Conservation (phyloP, 495 filamentous ascomycete genomes). For the Penicillium silybi region DNA sequence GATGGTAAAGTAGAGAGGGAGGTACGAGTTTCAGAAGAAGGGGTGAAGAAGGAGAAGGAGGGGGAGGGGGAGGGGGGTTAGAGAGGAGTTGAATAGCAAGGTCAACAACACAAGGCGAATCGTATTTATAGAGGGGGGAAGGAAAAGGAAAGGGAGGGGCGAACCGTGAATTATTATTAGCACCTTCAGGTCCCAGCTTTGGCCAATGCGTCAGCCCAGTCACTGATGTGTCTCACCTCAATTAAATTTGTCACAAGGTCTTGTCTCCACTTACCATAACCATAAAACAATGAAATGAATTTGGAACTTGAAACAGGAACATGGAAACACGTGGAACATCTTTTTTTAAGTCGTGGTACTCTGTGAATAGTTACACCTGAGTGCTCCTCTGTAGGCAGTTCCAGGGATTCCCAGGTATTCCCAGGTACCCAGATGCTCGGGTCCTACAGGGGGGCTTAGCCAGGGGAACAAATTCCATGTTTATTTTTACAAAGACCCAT, state of each 20-base stretch:
- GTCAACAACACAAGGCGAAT: slow-evolving; percentile 9
- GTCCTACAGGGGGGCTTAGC: background rate
- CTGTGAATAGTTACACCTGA: no score
- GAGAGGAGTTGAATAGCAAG: slow-evolving; percentile 2
- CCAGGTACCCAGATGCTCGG: background rate
- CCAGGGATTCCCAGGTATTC: background rate
- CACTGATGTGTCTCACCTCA: background rate
- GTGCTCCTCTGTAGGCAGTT: no score
- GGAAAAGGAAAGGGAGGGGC: slow-evolving; percentile 17
- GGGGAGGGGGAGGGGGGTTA: slow-evolving; percentile 5
- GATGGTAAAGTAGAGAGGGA: slow-evolving; percentile 1
- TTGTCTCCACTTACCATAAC: background rate
- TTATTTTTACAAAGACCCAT: background rate
- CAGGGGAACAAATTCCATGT: background rate
- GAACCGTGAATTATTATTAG: slow-evolving; percentile 3
- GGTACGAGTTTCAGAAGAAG: background rate
- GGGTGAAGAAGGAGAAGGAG: background rate
- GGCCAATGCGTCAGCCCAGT: background rate
- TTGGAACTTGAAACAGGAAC: no score
- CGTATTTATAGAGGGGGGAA: slow-evolving; percentile 27
- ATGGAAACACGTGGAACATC: background rate
- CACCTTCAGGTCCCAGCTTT: background rate
- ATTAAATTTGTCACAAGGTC: no score
- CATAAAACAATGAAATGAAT: background rate
- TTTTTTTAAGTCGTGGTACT: no score